These are phyloP conservation scores for Fraxinus platypoda DNA, from an alignment of 305 asterid genomes.

Conservation along the genomic window DNA sequence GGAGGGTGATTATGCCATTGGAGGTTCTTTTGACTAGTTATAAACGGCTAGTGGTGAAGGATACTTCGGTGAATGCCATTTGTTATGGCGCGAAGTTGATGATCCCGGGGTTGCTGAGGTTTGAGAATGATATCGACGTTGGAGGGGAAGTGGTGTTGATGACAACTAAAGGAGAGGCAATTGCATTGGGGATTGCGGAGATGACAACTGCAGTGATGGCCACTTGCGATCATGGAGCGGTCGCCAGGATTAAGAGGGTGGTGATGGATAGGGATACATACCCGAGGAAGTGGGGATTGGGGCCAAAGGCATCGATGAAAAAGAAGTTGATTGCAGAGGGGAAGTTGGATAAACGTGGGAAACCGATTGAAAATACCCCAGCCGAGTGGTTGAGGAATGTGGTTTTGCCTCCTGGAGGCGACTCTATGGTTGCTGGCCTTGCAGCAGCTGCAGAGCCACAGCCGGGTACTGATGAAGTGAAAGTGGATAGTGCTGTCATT, in stretches of 20 bases:
- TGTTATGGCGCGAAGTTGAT: slow-evolving; percentile 94
- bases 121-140: slow-evolving; percentile 84
- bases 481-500: slow-evolving; percentile 35
- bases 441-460: slow-evolving; percentile 55
- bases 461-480: slow-evolving; percentile 10
- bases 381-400: slow-evolving; percentile 89
- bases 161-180: slow-evolving; percentile 98
- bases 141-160: slow-evolving; percentile 93
- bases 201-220: slow-evolving; percentile 98
- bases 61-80: slow-evolving; percentile 90
- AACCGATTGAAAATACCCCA: slow-evolving; percentile 71
- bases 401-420: slow-evolving; percentile 81
- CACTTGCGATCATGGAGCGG: slow-evolving; percentile 97
- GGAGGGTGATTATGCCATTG: slow-evolving; percentile 93
- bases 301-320: slow-evolving; percentile 94
- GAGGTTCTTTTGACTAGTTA: slow-evolving; percentile 88
- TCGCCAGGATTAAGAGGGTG: slow-evolving; percentile 96
- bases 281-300: slow-evolving; percentile 98
- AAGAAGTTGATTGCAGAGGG: slow-evolving; percentile 90
- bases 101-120: slow-evolving; percentile 96
- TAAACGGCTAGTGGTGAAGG: slow-evolving; percentile 94
- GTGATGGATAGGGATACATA: slow-evolving; percentile 99
- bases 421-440: slow-evolving; percentile 60
- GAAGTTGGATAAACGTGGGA: slow-evolving; percentile 90
- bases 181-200: slow-evolving; percentile 90